phyloP scores from a whole-genome alignment of 1,139 yeast genomes.

The Yamadazyma trypodendri region DNA sequence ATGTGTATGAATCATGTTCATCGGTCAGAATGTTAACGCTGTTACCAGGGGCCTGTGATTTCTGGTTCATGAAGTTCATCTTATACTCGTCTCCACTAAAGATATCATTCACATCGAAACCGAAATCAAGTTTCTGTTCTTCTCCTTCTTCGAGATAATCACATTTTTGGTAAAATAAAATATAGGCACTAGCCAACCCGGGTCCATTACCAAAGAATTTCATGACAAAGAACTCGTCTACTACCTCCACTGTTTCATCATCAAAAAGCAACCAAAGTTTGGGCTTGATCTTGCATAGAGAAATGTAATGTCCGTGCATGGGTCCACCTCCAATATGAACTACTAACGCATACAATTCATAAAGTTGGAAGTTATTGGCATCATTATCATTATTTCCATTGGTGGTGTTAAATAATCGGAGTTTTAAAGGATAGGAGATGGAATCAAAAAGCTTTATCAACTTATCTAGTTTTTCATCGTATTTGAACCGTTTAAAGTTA shows the following conservation, averaged over 20 bases:
- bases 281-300: conserved; percentile 74
- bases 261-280: conserved; percentile 92
- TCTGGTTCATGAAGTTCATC: conserved; percentile 3
- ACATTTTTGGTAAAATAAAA: conserved; percentile 62
- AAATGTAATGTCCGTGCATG: conserved; percentile 93
- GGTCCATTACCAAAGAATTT: conserved; percentile 88
- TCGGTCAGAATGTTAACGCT: background rate
- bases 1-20: conserved; percentile 8
- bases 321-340: conserved; percentile 98
- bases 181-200: conserved; percentile 89
- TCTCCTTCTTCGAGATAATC: conserved; percentile 22
- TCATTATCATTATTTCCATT: conserved; percentile 21
- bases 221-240: conserved; percentile 79
- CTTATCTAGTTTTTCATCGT: conserved; percentile 76
- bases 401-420: conserved; percentile 76
- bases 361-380: conserved; percentile 46
- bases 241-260: conserved; percentile 91
- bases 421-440: conserved; percentile 72
- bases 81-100: conserved; percentile 16
- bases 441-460: conserved; percentile 87
- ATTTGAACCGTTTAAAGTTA: conserved; percentile 88
- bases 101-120: conserved; percentile 33
- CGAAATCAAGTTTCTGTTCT: conserved; percentile 30
- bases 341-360: conserved; percentile 82
- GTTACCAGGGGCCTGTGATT: background rate